These are phyloP conservation scores for Pseudogymnoascus sp. DNA, from an alignment of 2,329 filamentous ascomycete species.

Conservation along the genomic window DNA sequence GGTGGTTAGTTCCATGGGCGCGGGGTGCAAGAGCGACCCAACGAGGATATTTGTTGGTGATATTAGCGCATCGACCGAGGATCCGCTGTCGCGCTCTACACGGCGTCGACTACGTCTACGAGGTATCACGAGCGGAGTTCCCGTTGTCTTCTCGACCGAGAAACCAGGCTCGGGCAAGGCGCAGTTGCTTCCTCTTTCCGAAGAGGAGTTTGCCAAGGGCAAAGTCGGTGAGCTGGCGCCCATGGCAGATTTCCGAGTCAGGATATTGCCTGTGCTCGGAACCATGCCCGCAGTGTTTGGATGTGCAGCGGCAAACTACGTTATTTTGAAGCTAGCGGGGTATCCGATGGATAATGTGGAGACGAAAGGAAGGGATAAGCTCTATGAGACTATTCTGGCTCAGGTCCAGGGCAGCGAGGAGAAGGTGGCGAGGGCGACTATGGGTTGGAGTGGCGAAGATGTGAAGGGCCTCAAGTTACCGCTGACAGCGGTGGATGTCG, in stretches of 20 bases:
- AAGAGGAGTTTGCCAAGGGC: slow-evolving; percentile 83
- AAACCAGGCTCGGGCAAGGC: slow-evolving; percentile 87
- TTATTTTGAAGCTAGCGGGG: slow-evolving; percentile 71
- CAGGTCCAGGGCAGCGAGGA: slow-evolving; percentile 73
- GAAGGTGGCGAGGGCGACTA: slow-evolving; percentile 53
- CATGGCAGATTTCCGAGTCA: slow-evolving; percentile 83
- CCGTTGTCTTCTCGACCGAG: slow-evolving; percentile 88
- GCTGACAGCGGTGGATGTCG: slow-evolving; percentile 70
- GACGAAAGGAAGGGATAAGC: slow-evolving; percentile 77
- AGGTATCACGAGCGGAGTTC: slow-evolving; percentile 78
- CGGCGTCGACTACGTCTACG: slow-evolving; percentile 64
- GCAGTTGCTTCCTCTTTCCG: slow-evolving; percentile 73
- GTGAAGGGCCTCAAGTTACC: slow-evolving; percentile 71
- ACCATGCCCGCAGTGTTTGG: slow-evolving; percentile 98
- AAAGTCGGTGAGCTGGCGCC: slow-evolving; percentile 79
- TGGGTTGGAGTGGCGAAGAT: slow-evolving; percentile 36
- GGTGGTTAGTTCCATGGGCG: slow-evolving; percentile 93
- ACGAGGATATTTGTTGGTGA: slow-evolving; percentile 86
- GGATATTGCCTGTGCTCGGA: slow-evolving; percentile 90
- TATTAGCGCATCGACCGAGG: slow-evolving; percentile 80
- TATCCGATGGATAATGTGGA: slow-evolving; percentile 83
- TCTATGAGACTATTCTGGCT: slow-evolving; percentile 79
- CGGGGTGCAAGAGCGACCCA: slow-evolving; percentile 81
- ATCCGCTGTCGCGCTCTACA: slow-evolving; percentile 79
- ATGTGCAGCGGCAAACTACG: slow-evolving; percentile 82